These are phyloP conservation scores for Schoenoplectus tabernaemontani DNA, from an alignment of 202 grass and related monocot species.

Conservation along the genomic window DNA sequence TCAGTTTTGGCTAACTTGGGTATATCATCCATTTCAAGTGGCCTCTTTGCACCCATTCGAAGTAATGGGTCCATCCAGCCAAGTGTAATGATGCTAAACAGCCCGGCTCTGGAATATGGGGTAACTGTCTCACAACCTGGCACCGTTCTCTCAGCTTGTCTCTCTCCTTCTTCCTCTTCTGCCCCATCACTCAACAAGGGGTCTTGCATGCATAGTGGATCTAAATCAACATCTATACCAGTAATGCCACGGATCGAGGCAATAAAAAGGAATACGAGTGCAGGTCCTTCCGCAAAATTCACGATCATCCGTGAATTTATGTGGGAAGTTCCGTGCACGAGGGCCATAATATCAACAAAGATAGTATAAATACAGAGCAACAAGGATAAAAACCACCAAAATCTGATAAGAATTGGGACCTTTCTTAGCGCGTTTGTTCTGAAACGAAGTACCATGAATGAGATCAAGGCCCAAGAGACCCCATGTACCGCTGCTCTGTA, in stretches of 20 bases:
- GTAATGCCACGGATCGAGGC: constrained; percentile 58
- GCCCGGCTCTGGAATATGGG: constrained; percentile 52
- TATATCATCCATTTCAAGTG: constrained; percentile 76
- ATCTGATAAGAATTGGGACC: constrained; percentile 59
- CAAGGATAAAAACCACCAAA: constrained; percentile 91
- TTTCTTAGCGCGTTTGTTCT: constrained; percentile 32
- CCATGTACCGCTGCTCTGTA: constrained; percentile 48
- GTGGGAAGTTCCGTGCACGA: constrained; percentile 24
- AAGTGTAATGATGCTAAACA: constrained; percentile 65
- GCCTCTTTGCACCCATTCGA: constrained; percentile 58
- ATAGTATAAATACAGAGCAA: constrained; percentile 52
- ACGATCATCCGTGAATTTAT: constrained; percentile 36
- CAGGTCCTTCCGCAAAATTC: constrained; percentile 59
- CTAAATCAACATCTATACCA: constrained; percentile 44
- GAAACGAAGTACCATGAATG: constrained; percentile 43
- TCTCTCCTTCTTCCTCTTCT: constrained; percentile 19
- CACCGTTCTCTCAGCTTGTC: constrained; percentile 40
- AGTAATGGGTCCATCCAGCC: constrained; percentile 70
- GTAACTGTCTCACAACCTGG: constrained; percentile 65
- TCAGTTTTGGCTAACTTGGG: constrained; percentile 74
- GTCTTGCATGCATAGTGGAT: constrained; percentile 32
- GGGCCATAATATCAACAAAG: constrained; percentile 32
- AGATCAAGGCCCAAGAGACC: constrained; percentile 45
- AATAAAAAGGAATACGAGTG: constrained; percentile 68
- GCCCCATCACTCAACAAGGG: constrained; percentile 41